These are phyloP conservation scores for Periconia sp. DNA, from an alignment of 2,329 filamentous ascomycete species.

Conservation along the genomic window DNA sequence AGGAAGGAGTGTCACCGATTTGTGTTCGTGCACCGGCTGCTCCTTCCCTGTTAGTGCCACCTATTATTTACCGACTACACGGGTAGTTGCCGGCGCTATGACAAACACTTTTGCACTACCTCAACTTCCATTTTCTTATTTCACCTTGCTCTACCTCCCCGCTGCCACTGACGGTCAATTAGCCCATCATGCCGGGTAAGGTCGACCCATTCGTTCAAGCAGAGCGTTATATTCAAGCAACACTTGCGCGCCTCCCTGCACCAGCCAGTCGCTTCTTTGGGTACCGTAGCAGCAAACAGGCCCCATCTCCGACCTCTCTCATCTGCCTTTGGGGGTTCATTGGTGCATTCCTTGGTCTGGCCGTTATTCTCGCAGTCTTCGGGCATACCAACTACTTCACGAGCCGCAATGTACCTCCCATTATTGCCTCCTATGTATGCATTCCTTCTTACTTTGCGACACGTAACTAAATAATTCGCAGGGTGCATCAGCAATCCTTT, in stretches of 20 bases:
- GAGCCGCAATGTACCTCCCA: conserved; percentile 47
- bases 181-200: not conserved
- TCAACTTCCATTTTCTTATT: too few species aligned
- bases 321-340: conserved; percentile 51
- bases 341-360: conserved; percentile 51
- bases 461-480: conserved; percentile 18
- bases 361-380: conserved; percentile 49
- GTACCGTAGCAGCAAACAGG: conserved; percentile 40
- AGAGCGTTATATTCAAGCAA: conserved; percentile 35
- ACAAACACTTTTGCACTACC: too few species aligned
- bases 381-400: conserved; percentile 48
- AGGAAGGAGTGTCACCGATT: too few species aligned
- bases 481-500: conserved; percentile 54
- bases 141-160: too few species aligned
- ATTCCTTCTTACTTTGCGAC: conserved; percentile 1
- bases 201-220: conserved; percentile 32
- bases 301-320: conserved; percentile 35
- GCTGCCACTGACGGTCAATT: too few species aligned
- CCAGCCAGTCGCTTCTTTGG: conserved; percentile 71
- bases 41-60: too few species aligned
- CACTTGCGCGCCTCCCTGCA: conserved; percentile 60
- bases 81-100: too few species aligned
- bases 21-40: too few species aligned
- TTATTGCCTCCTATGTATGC: conserved; percentile 49
- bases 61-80: too few species aligned